Conservation (phyloP, 129 eudicot genomes). For the Scalesia atractyloides region DNA sequence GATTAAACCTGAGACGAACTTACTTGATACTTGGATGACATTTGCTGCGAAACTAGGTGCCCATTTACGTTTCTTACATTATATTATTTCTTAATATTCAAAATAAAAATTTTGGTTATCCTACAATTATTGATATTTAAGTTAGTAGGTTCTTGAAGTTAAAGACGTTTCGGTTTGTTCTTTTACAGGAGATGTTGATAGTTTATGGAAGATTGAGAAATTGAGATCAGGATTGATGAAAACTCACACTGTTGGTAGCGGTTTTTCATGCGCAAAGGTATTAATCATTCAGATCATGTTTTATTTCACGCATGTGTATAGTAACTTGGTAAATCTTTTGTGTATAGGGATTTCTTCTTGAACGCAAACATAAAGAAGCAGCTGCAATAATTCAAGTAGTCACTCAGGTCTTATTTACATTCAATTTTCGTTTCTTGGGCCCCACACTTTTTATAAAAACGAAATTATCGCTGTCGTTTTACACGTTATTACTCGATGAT, state of each 20-base stretch:
- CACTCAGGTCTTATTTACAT: constrained; percentile 51
- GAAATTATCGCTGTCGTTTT: neutral
- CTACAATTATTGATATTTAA: neutral
- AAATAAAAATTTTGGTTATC: neutral
- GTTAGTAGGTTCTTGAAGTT: no score
- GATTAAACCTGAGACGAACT: constrained; percentile 66
- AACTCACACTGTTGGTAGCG: constrained; percentile 61
- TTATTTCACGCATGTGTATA: neutral
- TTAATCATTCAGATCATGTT: neutral
- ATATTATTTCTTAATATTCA: neutral
- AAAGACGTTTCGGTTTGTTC: neutral
- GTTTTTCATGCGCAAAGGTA: constrained; percentile 93
- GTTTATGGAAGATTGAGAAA: constrained; percentile 80
- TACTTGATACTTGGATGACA: constrained; percentile 81
- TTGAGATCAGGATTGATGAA: constrained; percentile 66
- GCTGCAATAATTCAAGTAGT: constrained; percentile 68
- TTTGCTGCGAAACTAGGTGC: constrained; percentile 81
- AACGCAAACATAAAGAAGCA: constrained; percentile 74
- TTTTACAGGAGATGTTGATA: constrained; percentile 67
- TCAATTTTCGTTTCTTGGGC: neutral
- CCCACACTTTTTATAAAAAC: neutral
- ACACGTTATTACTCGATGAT: constrained; percentile 27
- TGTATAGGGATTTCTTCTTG: constrained; percentile 73
- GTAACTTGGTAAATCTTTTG: neutral
- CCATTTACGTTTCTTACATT: neutral